Percentiles rank a stretch among this genome's conserved stretches.
Conservation (phyloP, 129 eudicot genomes). For the sunflower (Helianthus annuus) region DNA sequence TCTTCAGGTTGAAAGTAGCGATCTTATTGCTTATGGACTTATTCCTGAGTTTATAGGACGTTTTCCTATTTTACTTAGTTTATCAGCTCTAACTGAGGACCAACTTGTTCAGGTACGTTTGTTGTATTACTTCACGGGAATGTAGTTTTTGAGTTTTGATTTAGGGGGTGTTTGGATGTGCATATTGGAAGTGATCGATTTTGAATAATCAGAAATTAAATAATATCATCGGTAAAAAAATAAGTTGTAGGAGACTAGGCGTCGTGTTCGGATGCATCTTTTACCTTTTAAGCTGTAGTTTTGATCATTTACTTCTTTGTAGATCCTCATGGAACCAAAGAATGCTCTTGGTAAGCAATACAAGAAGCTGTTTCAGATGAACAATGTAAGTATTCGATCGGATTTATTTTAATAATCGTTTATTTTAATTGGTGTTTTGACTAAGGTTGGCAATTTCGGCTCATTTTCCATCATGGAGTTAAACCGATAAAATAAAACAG, state of each 20-base stretch:
- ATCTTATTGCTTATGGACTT: constrained; percentile 87
- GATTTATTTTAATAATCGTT: background rate
- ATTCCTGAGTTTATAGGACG: constrained; percentile 96
- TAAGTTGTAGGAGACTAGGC: background rate
- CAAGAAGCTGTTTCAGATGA: constrained; percentile 87
- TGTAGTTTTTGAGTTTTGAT: background rate
- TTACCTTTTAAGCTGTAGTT: background rate
- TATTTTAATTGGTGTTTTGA: background rate
- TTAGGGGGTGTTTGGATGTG: background rate
- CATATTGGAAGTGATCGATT: constrained; percentile 4
- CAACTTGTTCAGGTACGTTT: constrained; percentile 80
- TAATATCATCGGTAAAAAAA: background rate
- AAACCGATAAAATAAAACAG: background rate
- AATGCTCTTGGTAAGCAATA: constrained; percentile 93
- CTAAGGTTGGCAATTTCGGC: background rate
- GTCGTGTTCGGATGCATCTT: background rate
- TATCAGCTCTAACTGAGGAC: constrained; percentile 76
- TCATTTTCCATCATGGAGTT: background rate
- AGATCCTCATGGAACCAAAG: constrained; percentile 86
- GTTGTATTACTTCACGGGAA: background rate
- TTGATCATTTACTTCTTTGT: constrained; percentile 8
- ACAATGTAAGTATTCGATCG: constrained; percentile 57
- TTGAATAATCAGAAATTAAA: background rate
- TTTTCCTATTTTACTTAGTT: constrained; percentile 86
- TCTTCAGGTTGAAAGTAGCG: constrained; percentile 92